These are phyloP conservation scores for Leccinum longicurvipes DNA, from an alignment of 768 basidiomycete genomes.

Conservation along the genomic window DNA sequence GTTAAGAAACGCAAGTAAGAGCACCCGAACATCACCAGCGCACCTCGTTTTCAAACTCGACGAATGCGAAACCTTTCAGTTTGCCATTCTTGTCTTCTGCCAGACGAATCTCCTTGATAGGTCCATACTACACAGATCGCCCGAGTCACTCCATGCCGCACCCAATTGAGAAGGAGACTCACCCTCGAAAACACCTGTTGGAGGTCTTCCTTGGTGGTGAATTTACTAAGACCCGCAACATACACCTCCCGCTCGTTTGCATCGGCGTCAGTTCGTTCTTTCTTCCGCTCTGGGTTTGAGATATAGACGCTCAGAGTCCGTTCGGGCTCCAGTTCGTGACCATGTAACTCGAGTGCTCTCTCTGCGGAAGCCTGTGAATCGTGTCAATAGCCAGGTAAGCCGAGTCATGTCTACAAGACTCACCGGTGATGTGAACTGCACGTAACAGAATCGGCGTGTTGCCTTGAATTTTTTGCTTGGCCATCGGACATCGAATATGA, in stretches of 20 bases:
- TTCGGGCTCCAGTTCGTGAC: conserved; percentile 67
- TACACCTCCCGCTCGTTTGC: conserved; percentile 85
- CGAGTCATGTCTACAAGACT: conserved; percentile 26
- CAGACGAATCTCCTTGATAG: conserved; percentile 78
- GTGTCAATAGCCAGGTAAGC: background rate
- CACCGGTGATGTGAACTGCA: conserved; percentile 86
- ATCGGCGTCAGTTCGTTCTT: conserved; percentile 85
- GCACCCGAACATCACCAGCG: background rate
- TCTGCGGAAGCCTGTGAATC: conserved; percentile 59
- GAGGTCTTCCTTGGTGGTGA: conserved; percentile 74
- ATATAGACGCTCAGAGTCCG: conserved; percentile 73
- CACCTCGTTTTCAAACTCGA: conserved; percentile 87
- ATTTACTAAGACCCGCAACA: conserved; percentile 80
- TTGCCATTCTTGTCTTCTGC: conserved; percentile 66
- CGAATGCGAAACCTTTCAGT: conserved; percentile 85
- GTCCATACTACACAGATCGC: conserved; percentile 59
- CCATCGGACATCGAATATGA: conserved; percentile 93
- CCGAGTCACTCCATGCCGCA: conserved; percentile 4
- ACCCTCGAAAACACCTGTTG: conserved; percentile 76
- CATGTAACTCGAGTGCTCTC: conserved; percentile 76
- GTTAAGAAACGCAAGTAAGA: background rate
- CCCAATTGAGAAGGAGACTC: conserved; percentile 23
- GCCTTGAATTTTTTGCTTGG: conserved; percentile 96
- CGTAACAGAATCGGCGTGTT: conserved; percentile 88
- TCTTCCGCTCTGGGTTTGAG: conserved; percentile 87